Evolutionary conservation across 169 alveolate species (phyloP).

Genomic region (Eimeria praecox): DNA sequence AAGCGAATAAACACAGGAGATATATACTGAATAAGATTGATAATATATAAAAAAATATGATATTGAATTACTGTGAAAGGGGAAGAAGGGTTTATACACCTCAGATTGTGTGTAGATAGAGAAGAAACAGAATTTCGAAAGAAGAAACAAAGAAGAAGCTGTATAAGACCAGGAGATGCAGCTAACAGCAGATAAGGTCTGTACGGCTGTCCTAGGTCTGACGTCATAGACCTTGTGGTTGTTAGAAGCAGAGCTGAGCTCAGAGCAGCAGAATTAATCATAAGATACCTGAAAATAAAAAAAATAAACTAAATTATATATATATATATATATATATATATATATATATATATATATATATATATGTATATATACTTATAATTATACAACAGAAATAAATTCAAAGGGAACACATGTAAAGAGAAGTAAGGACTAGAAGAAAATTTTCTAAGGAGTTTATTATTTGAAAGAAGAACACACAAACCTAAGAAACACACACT

Average conservation of each 20-base stretch:
- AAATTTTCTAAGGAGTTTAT: not conserved
- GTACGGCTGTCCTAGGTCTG: slow-evolving; percentile 56
- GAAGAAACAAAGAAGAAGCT: not conserved
- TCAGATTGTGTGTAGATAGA: not conserved
- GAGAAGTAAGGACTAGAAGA: not conserved
- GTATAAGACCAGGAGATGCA: slow-evolving; percentile 20
- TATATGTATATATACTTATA: no score
- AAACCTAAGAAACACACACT: no score
- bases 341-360: no score
- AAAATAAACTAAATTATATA: no score
- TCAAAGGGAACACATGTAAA: not conserved
- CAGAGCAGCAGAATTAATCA: slow-evolving; percentile 69
- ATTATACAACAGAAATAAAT: not conserved
- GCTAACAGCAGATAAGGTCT: slow-evolving; percentile 70
- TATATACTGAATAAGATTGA: no score
- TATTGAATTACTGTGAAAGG: not conserved
- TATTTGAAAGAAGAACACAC: no score
- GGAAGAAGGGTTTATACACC: no score
- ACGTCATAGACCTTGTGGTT: slow-evolving; percentile 15
- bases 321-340: no score
- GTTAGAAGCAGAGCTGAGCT: slow-evolving; percentile 71
- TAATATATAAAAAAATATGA: no score
- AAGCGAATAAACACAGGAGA: no score
- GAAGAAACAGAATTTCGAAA: slow-evolving; percentile 7
- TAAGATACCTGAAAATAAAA: slow-evolving; percentile 41